A percentile compares a stretch with the other conserved stretches of the same genome.
These are phyloP conservation scores for Myotisia sp. DNA, from an alignment of 2,329 filamentous ascomycete species.

Conservation along the genomic window DNA sequence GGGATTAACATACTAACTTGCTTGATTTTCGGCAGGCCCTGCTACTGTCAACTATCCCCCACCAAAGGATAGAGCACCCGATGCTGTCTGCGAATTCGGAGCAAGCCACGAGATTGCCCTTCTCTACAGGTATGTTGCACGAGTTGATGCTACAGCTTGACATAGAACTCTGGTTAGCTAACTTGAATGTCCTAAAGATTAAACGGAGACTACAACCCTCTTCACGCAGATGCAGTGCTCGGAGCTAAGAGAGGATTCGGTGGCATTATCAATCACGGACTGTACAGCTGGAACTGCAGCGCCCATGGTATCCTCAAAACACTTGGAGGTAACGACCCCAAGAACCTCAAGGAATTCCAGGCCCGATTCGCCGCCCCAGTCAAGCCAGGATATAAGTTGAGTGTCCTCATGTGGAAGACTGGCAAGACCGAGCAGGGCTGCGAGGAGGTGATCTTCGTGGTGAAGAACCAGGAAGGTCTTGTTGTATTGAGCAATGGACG, in stretches of 20 bases:
- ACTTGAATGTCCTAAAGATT: constrained; percentile 37
- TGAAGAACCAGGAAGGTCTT: constrained; percentile 65
- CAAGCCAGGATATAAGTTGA: constrained; percentile 65
- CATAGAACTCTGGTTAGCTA: no score
- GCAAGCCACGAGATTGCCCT: constrained; percentile 58
- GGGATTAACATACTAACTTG: neutral
- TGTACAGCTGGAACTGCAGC: constrained; percentile 75
- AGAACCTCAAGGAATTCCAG: constrained; percentile 76
- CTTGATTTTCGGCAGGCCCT: constrained; percentile 33
- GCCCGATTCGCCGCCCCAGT: constrained; percentile 78
- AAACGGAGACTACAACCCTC: constrained; percentile 88
- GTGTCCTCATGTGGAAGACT: constrained; percentile 67
- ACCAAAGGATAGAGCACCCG: constrained; percentile 55
- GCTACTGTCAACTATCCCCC: constrained; percentile 65
- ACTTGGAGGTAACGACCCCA: constrained; percentile 62
- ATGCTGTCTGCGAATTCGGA: constrained; percentile 55
- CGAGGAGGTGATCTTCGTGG: constrained; percentile 73
- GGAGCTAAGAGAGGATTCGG: constrained; percentile 84
- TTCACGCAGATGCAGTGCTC: constrained; percentile 75
- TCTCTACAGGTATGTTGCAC: constrained; percentile 46
- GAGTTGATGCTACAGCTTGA: neutral
- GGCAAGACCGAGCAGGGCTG: constrained; percentile 49
- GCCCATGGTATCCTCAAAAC: constrained; percentile 58
- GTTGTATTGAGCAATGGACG: constrained; percentile 77
- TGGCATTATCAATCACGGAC: constrained; percentile 74